Evolutionary conservation across 768 basidiomycete species (phyloP).

Genomic region (Pisolithus orientalis): DNA sequence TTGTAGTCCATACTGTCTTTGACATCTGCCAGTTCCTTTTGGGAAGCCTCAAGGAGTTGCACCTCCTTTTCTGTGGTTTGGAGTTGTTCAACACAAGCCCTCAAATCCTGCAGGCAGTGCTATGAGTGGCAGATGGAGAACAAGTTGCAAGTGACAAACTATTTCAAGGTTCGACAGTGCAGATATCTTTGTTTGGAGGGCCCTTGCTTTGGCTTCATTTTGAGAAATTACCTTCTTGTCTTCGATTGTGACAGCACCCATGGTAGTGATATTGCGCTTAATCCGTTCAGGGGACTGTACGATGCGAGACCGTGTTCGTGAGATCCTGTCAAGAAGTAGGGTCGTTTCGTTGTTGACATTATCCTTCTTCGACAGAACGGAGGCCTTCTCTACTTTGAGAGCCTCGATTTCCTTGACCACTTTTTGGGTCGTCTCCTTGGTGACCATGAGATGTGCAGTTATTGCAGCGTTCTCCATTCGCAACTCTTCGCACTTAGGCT

Average conservation of each 20-base stretch:
- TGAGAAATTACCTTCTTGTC: conserved; percentile 62
- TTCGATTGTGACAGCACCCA: conserved; percentile 59
- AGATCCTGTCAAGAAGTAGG: conserved; percentile 52
- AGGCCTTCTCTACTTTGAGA: conserved; percentile 66
- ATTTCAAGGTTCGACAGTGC: conserved; percentile 71
- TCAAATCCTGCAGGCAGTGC: conserved; percentile 50
- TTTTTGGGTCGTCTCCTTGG: conserved; percentile 56
- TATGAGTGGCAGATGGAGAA: not conserved
- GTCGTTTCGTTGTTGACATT: conserved; percentile 54
- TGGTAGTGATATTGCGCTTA: conserved; percentile 72
- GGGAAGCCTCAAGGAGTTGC: conserved; percentile 51
- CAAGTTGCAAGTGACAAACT: conserved; percentile 31
- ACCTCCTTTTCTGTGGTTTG: conserved; percentile 67
- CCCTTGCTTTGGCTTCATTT: conserved; percentile 70
- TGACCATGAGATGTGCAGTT: conserved; percentile 59
- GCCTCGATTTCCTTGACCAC: conserved; percentile 62
- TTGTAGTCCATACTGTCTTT: conserved; percentile 66
- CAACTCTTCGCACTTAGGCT: conserved; percentile 59
- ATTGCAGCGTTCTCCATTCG: conserved; percentile 54
- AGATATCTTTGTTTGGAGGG: conserved; percentile 69
- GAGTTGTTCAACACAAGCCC: conserved; percentile 69
- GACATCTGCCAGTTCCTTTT: conserved; percentile 63
- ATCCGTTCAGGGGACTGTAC: conserved; percentile 92
- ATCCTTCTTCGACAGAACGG: conserved; percentile 63
- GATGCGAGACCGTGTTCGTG: conserved; percentile 63